A percentile compares a stretch with the other conserved stretches of the same genome.
Evolutionary conservation across 2,329 filamentous ascomycete genomes (phyloP).

Genomic region (Phyllosticta citrichinensis): DNA sequence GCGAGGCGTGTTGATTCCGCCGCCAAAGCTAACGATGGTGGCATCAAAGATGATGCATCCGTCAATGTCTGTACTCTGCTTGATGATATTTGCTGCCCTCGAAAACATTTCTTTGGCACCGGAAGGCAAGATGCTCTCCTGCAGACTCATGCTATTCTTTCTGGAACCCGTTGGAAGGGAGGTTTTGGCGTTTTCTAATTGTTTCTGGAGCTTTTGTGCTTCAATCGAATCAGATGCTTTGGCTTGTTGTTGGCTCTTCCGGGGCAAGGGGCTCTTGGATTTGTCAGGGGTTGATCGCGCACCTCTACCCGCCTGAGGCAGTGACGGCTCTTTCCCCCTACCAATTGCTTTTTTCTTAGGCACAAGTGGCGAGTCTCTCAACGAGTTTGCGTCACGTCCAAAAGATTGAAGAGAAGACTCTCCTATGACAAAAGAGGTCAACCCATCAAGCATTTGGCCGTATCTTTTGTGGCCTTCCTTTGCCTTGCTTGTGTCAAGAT

Average conservation of each 20-base stretch:
- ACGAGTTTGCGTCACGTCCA: conserved; percentile 9
- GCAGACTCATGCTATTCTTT: background rate
- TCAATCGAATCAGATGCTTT: background rate
- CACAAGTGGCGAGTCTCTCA: background rate
- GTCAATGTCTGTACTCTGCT: conserved; percentile 27
- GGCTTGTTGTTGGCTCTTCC: background rate
- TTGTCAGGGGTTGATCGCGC: background rate
- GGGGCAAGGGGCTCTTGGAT: background rate
- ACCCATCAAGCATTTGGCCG: conserved; percentile 22
- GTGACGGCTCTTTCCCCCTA: background rate
- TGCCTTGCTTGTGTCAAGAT: conserved; percentile 15
- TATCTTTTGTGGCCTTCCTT: conserved; percentile 16
- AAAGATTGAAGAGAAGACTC: conserved; percentile 15
- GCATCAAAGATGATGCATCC: conserved; percentile 30
- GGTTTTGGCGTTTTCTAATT: background rate
- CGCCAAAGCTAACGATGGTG: conserved; percentile 27
- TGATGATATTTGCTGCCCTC: conserved; percentile 29
- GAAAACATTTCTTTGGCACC: conserved; percentile 19
- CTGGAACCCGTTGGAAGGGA: background rate
- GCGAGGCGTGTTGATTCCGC: background rate
- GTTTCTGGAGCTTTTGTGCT: background rate
- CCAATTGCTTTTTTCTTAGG: background rate
- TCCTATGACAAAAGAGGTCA: conserved; percentile 19
- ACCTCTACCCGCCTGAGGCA: background rate
- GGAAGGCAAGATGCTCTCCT: conserved; percentile 10